Evolutionary conservation across 2,329 filamentous ascomycete species (phyloP), one percentile per base, ranked within the genome.

Genomic region (Colletotrichum falcatum): DNA sequence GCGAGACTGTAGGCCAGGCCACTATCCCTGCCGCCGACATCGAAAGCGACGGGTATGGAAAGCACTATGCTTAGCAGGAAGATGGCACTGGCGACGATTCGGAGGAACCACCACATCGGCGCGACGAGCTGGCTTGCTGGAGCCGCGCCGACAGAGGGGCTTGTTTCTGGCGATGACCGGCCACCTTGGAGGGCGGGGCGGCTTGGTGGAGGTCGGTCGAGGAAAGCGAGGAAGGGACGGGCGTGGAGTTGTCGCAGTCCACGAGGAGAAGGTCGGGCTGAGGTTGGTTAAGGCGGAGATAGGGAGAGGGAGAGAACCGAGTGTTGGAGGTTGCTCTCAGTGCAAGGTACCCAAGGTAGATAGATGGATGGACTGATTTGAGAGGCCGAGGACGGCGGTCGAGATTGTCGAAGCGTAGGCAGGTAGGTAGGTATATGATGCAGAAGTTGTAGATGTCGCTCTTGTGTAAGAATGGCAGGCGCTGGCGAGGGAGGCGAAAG

Each of bases 41-140:
- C 96, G 85, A 98, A 98, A 77, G 95, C 94, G 79, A 99, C 91
- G 72, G 96, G 96, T 79, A 99, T 96, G 73, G 94, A 97, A 79
- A 98, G 92, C 79, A 98, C 91, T 81, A 98, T 94, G 83, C 93
- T 93, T 82, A 95, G 88, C 77, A 98, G 90, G 84, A 98, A 98
- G 82, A 94, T 83, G 79, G 91, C 87, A 83, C 94, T 94, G 78
- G 94, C 94, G 76, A 95, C 79, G 80, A 92, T 88, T 80, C 92
- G 91, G 82, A 95, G 90, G 82, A 95, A 87, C 92, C 86, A 88
- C 87, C 92, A 94, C 93, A 97, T 97, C 82, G 84, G 79, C 76
- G 77, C 80, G 79, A 77, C 74, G 74, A 67, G 71, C 71, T 72
- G 71, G 73, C 73, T 73, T 71, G 66, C 67, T 63, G 69, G 73